Evolutionary conservation across 306 rosid genomes (phyloP), one percentile per base, ranked within the genome.

Genomic region (Acacia melanoxylon): DNA sequence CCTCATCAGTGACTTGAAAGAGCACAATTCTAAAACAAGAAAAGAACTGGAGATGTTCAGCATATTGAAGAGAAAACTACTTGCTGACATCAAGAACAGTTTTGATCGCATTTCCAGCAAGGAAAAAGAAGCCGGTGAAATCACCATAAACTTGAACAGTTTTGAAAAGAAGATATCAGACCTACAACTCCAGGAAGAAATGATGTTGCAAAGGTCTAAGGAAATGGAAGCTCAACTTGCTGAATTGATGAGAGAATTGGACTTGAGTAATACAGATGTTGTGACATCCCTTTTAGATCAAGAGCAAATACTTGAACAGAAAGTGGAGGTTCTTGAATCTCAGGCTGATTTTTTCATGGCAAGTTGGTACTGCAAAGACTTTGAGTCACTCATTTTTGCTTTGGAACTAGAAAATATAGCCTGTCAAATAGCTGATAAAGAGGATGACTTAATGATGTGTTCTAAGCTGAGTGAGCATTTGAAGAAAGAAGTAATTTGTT

Each of bases 21-120:
- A 90, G 83, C 93, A 88, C 78, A 93, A 95, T 54, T 72, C 80
- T 78, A 90, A 84, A 88, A 84, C 93, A 15, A 89, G 81, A 78
- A 85, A 84, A 85, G 99, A 95, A 88, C 94, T 95, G n/a, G 98
- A 93, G 74, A 87, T 93, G 90, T 95, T 94, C 88, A 87, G 96
- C 88, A 72, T 83, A 48, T 81, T 93, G 66, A 88, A 89, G 83
- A 97, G 93, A 84, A 95, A 95, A 81, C 85, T 95, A 68, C 85
- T 95, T 71, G 87, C 91, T 68, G 97, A 95, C 86, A 92, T 95
- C 81, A 92, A 89, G 88, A 84, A 68, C 70, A 82, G 93, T 89
- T 92, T 93, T 82, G 93, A 90, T 80, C 93, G 92, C 78, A 85
- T 93, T 78, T 86, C 90, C 56, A 89, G 85, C 84, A 95, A 88